Base-by-base conservation (phyloP, 2,329 filamentous ascomycete species). In the Rachicladosporium sp. region DNA sequence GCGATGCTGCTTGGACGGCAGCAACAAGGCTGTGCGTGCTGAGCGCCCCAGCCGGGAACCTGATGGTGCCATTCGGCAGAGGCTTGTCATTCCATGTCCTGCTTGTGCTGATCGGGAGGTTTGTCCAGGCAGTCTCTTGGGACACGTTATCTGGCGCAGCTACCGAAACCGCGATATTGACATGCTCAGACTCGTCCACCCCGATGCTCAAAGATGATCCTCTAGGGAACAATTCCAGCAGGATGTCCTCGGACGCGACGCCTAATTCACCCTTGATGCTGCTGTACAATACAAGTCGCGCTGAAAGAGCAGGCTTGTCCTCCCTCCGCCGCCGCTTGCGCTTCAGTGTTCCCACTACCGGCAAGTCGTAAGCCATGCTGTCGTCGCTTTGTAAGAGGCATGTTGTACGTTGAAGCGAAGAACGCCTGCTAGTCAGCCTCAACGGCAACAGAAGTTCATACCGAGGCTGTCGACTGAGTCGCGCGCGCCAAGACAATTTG, bases 181-280 rank as follows among this genome's bases (percentile, higher is more conserved):
- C 66, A 41, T 36, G 33, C 21, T 73, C 54, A 10, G 38, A 13
- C 6, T 4, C 6, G 6, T 27, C 23, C 23, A 27, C 23, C 8
- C 23, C 4, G 6, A 7, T 27, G 23, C 23, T 27, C 23, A 27
- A 4, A 27, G 23, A 27, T 10, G 29, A 42, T 38, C 43, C 37
- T 30, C 42, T 40, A 3, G 83, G 78, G 63, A 93, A 87, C 37
- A 96, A 71, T 55, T 93, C 82, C 35, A 73, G 69, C 53, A 88
- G 86, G 37, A 98, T 70, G 60, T 94, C 86, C 53, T 86, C 80
- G 9, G 89, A 94, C 38, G 96, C 63, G 47, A 91, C 74, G 46
- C 87, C 91, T 45, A 88, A 73, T 56, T 94, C 85, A 38, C 84
- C 85, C 62, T 81, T 84, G 52, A 93, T 71, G 59, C 82, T 80